Percentiles rank a stretch among this genome's conserved stretches.
phyloP scores from a whole-genome alignment of 2,329 filamentous ascomycete genomes.

The Akanthomyces uredinophilus region DNA sequence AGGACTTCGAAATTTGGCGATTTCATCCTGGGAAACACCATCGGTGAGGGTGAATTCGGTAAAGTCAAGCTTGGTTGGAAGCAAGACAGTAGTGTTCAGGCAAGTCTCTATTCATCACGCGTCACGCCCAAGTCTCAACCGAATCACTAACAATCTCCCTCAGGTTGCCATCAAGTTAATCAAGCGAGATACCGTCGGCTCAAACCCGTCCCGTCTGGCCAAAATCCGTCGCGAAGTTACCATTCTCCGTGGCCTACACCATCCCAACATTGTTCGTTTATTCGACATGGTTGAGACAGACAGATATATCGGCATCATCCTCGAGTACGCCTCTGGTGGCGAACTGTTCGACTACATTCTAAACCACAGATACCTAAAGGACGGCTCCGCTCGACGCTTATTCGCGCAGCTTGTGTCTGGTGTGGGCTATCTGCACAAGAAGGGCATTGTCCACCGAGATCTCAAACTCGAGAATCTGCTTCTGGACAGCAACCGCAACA shows the following conservation, averaged over 20 bases:
- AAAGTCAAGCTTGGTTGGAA: constrained; percentile 99
- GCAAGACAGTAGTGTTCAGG: constrained; percentile 82
- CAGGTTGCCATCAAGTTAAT: constrained; percentile 97
- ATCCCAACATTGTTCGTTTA: constrained; percentile 93
- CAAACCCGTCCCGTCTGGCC: constrained; percentile 80
- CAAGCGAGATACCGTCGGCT: constrained; percentile 81
- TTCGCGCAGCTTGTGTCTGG: constrained; percentile 96
- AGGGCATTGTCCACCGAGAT: constrained; percentile 96
- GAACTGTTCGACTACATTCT: constrained; percentile 98
- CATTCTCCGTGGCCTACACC: constrained; percentile 80
- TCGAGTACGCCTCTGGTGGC: constrained; percentile 96
- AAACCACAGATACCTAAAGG: constrained; percentile 93
- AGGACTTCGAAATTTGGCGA: constrained; percentile 86
- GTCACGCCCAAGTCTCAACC: neutral
- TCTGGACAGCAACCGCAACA: constrained; percentile 93
- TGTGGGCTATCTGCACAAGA: constrained; percentile 96
- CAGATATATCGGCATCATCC: constrained; percentile 92
- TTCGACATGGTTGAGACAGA: constrained; percentile 99
- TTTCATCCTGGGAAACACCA: constrained; percentile 90
- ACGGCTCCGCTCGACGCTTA: constrained; percentile 80
- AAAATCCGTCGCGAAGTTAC: constrained; percentile 98
- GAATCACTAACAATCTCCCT: constrained; percentile 16
- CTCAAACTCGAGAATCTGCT: constrained; percentile 94
- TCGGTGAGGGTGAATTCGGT: constrained; percentile 96
- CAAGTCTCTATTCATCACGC: constrained; percentile 28